Base-by-base conservation (phyloP, 169 alveolate species). In the Cryptosporidium tyzzeri region DNA sequence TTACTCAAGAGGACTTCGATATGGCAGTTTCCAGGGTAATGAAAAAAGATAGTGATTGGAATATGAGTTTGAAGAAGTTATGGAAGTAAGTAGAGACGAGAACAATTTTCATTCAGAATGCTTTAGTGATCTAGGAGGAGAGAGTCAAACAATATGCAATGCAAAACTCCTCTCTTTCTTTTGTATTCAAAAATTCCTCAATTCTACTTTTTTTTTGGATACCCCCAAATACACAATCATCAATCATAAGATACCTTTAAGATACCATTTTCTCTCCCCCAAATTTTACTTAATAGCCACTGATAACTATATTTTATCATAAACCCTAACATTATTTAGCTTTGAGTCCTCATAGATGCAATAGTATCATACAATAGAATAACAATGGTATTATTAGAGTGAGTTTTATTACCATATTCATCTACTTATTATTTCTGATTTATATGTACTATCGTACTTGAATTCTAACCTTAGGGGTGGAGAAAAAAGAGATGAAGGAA, bases 1-100 rank as follows among this genome's bases (percentile, higher is more conserved):
- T 98, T 21, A 98, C 99, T 12, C 98, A 98, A 85, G 99, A 98
- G 86, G 99, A 98, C 71, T 98, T 98, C 84, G 97, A 96, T 80
- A 96, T 97, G 96, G 98, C 99, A 9, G 99, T 97, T 1, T 98
- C 98, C 1, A 97, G 97, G 92, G 99, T 97, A 21, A 97, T 96
- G 98, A 97, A 96, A 91, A 97, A 97, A 70, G 99, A 96, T 53
- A 92, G 95, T 14, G 99, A 97, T 44, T 94, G 96, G 94, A 96
- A 97, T 80, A 92, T 96, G 89, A 96, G 98, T 45, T 85, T 96
- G 41, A 93, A 95, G 70, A 96, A 95, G 85, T 85, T 96, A 86
- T 96, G 98, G 97, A 96, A 96, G 85, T 35, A 26, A 35, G 41
- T 96, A 94, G 91, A 33, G 55, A 6, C 18, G 39, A 23, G 37